A percentile compares a stretch with the other conserved stretches of the same genome.
These are phyloP conservation scores for Pyrus bretschneideri DNA, from an alignment of 306 rosid species.

Conservation along the genomic window DNA sequence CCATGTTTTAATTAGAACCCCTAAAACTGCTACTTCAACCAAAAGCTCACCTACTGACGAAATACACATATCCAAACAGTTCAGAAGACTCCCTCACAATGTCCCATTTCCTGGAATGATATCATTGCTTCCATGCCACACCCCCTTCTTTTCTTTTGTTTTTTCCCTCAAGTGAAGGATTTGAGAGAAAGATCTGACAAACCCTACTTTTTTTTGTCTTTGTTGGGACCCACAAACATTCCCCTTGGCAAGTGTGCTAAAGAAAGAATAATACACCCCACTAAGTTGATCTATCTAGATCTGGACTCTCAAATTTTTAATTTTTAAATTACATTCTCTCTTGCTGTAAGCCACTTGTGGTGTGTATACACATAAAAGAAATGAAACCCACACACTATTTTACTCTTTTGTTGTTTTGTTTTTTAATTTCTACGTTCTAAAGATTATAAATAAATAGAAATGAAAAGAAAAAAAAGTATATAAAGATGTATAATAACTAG, in stretches of 20 bases:
- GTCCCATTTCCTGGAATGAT: slow-evolving; percentile 30
- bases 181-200: slow-evolving; percentile 37
- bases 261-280: slow-evolving; percentile 48
- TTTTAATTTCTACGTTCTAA: too few species aligned
- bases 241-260: slow-evolving; percentile 56
- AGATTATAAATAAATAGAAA: too few species aligned
- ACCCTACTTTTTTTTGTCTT: slow-evolving; percentile 15
- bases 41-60: slow-evolving; percentile 17
- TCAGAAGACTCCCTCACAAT: slow-evolving; percentile 21
- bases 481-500: neutral
- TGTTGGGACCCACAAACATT: slow-evolving; percentile 48
- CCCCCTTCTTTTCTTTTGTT: neutral
- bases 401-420: too few species aligned
- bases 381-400: too few species aligned
- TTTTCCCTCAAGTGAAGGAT: slow-evolving; percentile 11
- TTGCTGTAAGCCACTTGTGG: slow-evolving; percentile 36
- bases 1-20: neutral
- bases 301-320: slow-evolving; percentile 5
- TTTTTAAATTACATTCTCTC: neutral
- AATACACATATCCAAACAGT: slow-evolving; percentile 9
- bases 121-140: slow-evolving; percentile 34
- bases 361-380: neutral
- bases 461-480: too few species aligned
- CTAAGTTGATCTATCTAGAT: slow-evolving; percentile 33
- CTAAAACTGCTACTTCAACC: neutral